Conservation (phyloP, 257 asterid species). For the Solanum gracilifrons region DNA sequence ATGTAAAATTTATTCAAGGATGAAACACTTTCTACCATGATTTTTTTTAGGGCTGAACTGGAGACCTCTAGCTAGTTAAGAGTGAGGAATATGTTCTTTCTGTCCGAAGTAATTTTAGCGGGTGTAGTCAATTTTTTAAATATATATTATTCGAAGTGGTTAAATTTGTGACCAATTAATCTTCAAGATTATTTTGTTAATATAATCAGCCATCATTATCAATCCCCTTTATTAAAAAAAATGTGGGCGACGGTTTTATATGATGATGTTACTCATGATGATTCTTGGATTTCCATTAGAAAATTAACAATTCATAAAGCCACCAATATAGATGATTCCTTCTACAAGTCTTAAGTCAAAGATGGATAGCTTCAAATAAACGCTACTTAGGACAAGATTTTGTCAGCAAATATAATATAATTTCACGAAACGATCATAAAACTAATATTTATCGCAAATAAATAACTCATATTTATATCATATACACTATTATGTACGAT, state of each 20-base stretch:
- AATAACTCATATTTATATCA: too few species aligned
- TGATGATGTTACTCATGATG: conserved; percentile 22
- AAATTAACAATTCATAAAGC: not conserved
- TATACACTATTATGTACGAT: not conserved
- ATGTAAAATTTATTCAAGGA: too few species aligned
- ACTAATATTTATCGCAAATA: too few species aligned
- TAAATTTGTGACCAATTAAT: not conserved
- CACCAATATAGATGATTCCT: conserved; percentile 1
- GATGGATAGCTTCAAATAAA: conserved; percentile 3
- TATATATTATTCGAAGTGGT: not conserved
- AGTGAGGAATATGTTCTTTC: too few species aligned
- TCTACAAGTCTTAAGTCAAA: conserved; percentile 3
- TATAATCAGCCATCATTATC: conserved; percentile 25
- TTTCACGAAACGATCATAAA: not conserved
- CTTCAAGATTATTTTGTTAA: conserved; percentile 34
- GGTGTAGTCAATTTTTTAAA: too few species aligned
- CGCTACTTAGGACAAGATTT: not conserved
- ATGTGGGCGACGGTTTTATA: conserved; percentile 16
- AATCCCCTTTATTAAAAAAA: not conserved
- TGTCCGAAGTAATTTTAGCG: too few species aligned
- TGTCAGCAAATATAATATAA: not conserved
- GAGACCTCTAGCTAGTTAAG: too few species aligned
- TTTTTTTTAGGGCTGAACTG: too few species aligned
- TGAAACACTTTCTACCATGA: not conserved
- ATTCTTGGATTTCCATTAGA: conserved; percentile 33